Conservation (phyloP, 805 yeast genomes). For the Ogataea ganodermae region DNA sequence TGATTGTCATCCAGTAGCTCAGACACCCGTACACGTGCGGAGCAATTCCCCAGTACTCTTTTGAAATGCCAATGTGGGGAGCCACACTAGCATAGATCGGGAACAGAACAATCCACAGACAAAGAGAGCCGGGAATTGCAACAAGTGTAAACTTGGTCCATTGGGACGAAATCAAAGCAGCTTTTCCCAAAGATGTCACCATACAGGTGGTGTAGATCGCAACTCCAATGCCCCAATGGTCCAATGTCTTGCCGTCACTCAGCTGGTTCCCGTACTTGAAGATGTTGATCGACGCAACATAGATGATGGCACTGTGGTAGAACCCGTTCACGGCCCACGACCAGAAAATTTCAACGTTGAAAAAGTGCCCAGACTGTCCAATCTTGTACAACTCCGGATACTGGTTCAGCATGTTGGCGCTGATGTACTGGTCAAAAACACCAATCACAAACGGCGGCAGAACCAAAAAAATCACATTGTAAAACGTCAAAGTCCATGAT, state of each 20-base stretch:
- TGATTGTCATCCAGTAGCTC: slow-evolving; percentile 79
- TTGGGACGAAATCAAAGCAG: slow-evolving; percentile 84
- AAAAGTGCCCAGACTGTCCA: slow-evolving; percentile 86
- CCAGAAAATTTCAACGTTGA: slow-evolving; percentile 93
- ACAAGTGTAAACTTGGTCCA: slow-evolving; percentile 93
- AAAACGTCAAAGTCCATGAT: slow-evolving; percentile 96
- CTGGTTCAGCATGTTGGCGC: slow-evolving; percentile 82
- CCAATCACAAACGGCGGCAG: slow-evolving; percentile 96
- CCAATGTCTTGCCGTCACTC: slow-evolving; percentile 68
- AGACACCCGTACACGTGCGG: slow-evolving; percentile 73
- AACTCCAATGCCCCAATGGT: slow-evolving; percentile 96
- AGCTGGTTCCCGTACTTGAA: slow-evolving; percentile 68
- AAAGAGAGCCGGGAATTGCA: slow-evolving; percentile 93
- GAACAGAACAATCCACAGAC: slow-evolving; percentile 80
- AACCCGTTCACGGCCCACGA: slow-evolving; percentile 97
- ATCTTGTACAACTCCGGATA: slow-evolving; percentile 91
- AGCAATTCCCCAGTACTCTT: slow-evolving; percentile 80
- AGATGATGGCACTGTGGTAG: slow-evolving; percentile 86
- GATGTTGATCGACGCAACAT: slow-evolving; percentile 67
- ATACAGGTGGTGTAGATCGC: slow-evolving; percentile 85
- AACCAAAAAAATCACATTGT: slow-evolving; percentile 92
- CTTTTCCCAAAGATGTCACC: slow-evolving; percentile 89
- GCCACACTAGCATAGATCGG: slow-evolving; percentile 87
- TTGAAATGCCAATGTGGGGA: slow-evolving; percentile 78
- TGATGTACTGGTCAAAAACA: slow-evolving; percentile 93